Conservation (phyloP, 208 protist species). For the Leishmania lainsoni region DNA sequence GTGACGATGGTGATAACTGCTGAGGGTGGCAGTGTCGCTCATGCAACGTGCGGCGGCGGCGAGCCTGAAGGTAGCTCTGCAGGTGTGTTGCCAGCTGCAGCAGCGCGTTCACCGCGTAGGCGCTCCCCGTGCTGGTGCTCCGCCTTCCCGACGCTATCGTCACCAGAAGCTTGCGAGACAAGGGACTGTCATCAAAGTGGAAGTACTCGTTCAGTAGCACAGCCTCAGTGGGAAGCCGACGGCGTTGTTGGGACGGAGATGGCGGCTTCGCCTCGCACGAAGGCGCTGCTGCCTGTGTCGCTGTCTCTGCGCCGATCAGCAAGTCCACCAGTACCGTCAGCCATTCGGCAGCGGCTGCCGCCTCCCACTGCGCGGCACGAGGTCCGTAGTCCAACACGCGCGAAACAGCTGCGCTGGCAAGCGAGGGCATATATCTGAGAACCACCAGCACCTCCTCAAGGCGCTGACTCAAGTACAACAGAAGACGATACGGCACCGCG, state of each 20-base stretch:
- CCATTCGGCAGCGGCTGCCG: constrained; percentile 80
- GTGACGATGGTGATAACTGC: not conserved
- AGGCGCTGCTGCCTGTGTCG: not conserved
- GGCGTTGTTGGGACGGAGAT: not conserved
- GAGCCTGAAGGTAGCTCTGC: constrained; percentile 20
- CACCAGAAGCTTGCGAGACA: constrained; percentile 20
- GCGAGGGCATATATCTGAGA: constrained; percentile 61
- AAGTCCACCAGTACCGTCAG: constrained; percentile 40
- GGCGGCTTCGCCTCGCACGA: not conserved
- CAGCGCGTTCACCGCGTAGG: constrained; percentile 31
- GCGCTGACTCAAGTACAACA: constrained; percentile 45
- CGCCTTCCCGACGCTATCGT: constrained; percentile 13
- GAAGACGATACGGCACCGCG: constrained; percentile 56
- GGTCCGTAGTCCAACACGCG: constrained; percentile 57
- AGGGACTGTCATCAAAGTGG: constrained; percentile 35
- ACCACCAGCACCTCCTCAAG: constrained; percentile 46
- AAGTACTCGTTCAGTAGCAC: constrained; percentile 31
- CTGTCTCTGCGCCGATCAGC: constrained; percentile 19
- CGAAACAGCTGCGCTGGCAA: constrained; percentile 55
- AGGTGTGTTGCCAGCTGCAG: constrained; percentile 33
- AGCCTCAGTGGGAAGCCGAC: not conserved
- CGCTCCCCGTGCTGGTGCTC: constrained; percentile 29
- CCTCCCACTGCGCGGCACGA: constrained; percentile 62
- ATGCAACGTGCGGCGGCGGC: not conserved
- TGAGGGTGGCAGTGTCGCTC: not conserved